phyloP scores from a whole-genome alignment of 2,329 filamentous ascomycete species.

The Aureobasidium sp. region DNA sequence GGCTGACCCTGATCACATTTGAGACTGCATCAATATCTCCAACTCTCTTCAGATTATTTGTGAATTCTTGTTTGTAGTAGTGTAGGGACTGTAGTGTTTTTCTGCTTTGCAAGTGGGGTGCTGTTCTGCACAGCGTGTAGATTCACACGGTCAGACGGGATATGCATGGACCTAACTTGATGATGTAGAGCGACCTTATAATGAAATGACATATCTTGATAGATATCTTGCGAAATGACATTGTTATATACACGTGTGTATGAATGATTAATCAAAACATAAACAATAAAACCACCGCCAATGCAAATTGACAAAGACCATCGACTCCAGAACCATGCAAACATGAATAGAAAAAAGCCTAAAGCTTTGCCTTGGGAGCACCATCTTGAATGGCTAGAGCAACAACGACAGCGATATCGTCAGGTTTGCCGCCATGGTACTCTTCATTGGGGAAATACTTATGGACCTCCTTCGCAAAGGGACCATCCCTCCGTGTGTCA shows the following conservation, averaged over 20 bases:
- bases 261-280: background rate
- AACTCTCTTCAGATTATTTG: too few relatives aligned
- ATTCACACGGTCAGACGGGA: too few relatives aligned
- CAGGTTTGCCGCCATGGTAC: constrained; percentile 87
- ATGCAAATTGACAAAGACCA: background rate
- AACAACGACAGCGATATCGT: constrained; percentile 87
- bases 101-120: too few relatives aligned
- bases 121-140: too few relatives aligned
- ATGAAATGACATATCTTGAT: too few relatives aligned
- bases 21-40: too few relatives aligned
- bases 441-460: constrained; percentile 76
- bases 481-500: constrained; percentile 74
- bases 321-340: background rate
- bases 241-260: background rate
- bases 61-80: too few relatives aligned
- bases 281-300: background rate
- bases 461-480: constrained; percentile 91
- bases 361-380: constrained; percentile 12
- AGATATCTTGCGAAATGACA: too few relatives aligned
- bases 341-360: background rate
- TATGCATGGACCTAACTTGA: too few relatives aligned
- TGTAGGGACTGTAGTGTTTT: too few relatives aligned
- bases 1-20: background rate
- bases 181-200: too few relatives aligned
- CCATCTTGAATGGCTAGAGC: constrained; percentile 63